Percentiles rank a stretch among this genome's conserved stretches.
Evolutionary conservation across 2,329 filamentous ascomycete species (phyloP).

Genomic region (Fusarium agapanthi): DNA sequence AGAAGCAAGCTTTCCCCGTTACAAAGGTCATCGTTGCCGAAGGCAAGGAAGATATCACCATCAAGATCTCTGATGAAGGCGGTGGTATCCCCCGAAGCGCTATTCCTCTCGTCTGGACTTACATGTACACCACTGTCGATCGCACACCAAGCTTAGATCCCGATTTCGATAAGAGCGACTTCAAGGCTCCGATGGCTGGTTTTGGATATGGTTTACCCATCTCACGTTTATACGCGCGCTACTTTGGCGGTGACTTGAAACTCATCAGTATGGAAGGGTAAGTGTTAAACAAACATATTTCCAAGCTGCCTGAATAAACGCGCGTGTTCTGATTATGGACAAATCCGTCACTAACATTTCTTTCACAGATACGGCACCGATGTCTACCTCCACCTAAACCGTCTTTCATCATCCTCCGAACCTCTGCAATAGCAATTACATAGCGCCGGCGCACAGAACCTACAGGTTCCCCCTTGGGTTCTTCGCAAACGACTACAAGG

Average conservation of each 20-base stretch:
- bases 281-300: constrained; percentile 47
- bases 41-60: constrained; percentile 98
- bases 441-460: constrained; percentile 48
- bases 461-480: constrained; percentile 45
- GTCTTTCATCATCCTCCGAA: constrained; percentile 93
- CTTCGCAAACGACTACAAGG: constrained; percentile 73
- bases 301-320: background rate
- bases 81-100: constrained; percentile 92
- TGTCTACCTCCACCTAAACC: constrained; percentile 97
- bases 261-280: constrained; percentile 99
- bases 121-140: constrained; percentile 99
- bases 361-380: constrained; percentile 87
- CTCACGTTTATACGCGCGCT: constrained; percentile 90
- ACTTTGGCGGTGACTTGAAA: constrained; percentile 97
- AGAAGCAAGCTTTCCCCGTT: constrained; percentile 94
- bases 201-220: constrained; percentile 99
- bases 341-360: constrained; percentile 23
- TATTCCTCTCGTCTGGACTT: constrained; percentile 99
- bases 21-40: constrained; percentile 98
- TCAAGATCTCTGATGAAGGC: constrained; percentile 97
- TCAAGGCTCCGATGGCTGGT: constrained; percentile 98
- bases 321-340: background rate
- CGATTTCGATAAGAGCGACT: constrained; percentile 98
- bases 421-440: constrained; percentile 92
- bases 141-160: constrained; percentile 93